These are phyloP conservation scores for Sindora glabra DNA, from an alignment of 306 rosid genomes.

Conservation along the genomic window DNA sequence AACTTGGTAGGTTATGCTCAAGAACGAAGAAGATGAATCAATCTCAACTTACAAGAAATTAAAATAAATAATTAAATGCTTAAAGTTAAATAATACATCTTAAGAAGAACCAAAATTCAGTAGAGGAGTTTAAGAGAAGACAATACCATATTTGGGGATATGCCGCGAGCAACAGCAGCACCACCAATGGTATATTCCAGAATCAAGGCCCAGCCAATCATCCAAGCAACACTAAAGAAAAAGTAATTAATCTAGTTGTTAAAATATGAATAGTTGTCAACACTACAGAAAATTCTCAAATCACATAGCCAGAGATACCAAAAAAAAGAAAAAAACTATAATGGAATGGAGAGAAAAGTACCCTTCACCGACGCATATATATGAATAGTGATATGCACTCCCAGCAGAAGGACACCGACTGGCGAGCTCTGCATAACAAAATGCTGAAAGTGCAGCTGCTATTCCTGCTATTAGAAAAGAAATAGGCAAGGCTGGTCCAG, in stretches of 20 bases:
- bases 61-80: not conserved
- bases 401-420: slow-evolving; percentile 99
- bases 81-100: not conserved
- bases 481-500: slow-evolving; percentile 85
- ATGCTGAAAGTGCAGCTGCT: slow-evolving; percentile 89
- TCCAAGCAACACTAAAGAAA: slow-evolving; percentile 76
- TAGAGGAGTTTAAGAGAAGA: not conserved
- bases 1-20: not conserved
- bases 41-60: not conserved
- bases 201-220: slow-evolving; percentile 89
- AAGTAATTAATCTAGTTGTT: not conserved
- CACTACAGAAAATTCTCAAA: too few relatives aligned
- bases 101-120: not conserved
- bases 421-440: slow-evolving; percentile 87
- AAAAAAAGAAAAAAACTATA: not conserved
- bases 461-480: slow-evolving; percentile 82
- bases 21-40: not conserved
- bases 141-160: slow-evolving; percentile 83
- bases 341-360: slow-evolving; percentile 17
- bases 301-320: too few relatives aligned
- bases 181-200: slow-evolving; percentile 86
- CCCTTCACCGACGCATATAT: slow-evolving; percentile 94
- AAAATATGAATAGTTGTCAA: too few relatives aligned
- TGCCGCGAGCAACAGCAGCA: slow-evolving; percentile 91
- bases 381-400: slow-evolving; percentile 90